These are phyloP conservation scores for Silene noctiflora DNA, from an alignment of 179 eudicot species.

Conservation along the genomic window DNA sequence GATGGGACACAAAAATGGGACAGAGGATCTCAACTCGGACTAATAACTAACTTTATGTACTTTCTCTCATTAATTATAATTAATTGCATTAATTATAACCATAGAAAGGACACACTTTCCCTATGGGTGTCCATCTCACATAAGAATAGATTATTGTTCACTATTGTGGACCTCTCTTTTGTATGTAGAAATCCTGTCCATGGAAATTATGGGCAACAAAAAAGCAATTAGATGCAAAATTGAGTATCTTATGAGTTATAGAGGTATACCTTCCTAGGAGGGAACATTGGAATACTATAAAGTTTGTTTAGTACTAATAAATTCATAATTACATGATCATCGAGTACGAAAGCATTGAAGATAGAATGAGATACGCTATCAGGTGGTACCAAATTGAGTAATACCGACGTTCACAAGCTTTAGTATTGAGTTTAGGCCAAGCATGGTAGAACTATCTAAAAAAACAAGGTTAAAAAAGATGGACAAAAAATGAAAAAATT, in stretches of 20 bases:
- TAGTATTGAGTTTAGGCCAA: no score
- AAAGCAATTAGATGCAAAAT: constrained; percentile 4
- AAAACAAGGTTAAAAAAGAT: background rate
- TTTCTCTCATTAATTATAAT: constrained; percentile 16
- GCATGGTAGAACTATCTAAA: no score
- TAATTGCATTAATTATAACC: constrained; percentile 8
- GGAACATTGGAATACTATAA: background rate
- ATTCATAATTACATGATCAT: background rate
- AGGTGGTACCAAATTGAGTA: background rate
- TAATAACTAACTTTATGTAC: background rate
- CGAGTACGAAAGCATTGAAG: background rate
- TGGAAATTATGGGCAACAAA: constrained; percentile 16
- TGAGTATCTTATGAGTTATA: background rate
- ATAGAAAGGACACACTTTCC: constrained; percentile 13
- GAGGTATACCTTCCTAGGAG: background rate
- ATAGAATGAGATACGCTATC: background rate
- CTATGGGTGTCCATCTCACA: constrained; percentile 18
- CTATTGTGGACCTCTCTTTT: constrained; percentile 22
- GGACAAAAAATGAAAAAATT: no score
- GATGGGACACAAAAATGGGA: no score
- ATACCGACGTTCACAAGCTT: no score
- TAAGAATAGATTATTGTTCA: constrained; percentile 20
- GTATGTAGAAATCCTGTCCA: constrained; percentile 20
- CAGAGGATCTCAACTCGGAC: background rate
- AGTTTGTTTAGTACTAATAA: constrained; percentile 2